These are phyloP conservation scores for Pisolithus microcarpus DNA, from an alignment of 768 basidiomycete species.

Conservation along the genomic window DNA sequence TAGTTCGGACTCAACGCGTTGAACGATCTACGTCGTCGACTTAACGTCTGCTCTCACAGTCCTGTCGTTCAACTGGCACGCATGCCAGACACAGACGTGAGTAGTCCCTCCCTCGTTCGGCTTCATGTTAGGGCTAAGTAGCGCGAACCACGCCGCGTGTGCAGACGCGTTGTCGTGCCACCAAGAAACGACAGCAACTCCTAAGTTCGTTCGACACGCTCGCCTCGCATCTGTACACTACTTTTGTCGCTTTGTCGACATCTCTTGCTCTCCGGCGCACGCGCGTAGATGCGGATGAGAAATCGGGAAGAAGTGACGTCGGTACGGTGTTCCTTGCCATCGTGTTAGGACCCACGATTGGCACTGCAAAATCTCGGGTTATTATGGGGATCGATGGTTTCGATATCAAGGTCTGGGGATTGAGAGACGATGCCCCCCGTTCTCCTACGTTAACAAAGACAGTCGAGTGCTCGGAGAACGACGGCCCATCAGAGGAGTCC, in stretches of 20 bases:
- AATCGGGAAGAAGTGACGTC: conserved; percentile 3
- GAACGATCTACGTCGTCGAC: neutral
- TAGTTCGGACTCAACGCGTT: neutral
- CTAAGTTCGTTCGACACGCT: conserved; percentile 64
- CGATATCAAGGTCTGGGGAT: conserved; percentile 36
- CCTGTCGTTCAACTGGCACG: conserved; percentile 59
- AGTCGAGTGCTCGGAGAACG: conserved; percentile 24
- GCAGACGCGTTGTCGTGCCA: conserved; percentile 40
- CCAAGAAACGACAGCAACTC: conserved; percentile 56
- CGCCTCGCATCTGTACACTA: conserved; percentile 65
- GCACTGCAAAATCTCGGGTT: conserved; percentile 53
- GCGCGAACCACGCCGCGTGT: neutral
- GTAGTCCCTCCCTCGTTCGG: conserved; percentile 5
- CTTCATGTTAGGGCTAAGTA: neutral
- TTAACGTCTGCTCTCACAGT: conserved; percentile 25
- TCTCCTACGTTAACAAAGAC: neutral
- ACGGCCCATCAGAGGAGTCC: neutral
- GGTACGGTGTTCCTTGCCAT: conserved; percentile 50
- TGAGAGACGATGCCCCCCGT: conserved; percentile 6
- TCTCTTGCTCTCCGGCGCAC: conserved; percentile 42
- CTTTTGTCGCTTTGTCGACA: conserved; percentile 65
- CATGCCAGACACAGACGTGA: conserved; percentile 43
- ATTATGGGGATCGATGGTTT: conserved; percentile 60
- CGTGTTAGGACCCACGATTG: conserved; percentile 58
- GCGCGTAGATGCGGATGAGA: neutral